Percentiles rank a stretch among this genome's conserved stretches.
Evolutionary conservation across 2,329 filamentous ascomycete genomes (phyloP).

Genomic region (Scortechinia acanthostroma): DNA sequence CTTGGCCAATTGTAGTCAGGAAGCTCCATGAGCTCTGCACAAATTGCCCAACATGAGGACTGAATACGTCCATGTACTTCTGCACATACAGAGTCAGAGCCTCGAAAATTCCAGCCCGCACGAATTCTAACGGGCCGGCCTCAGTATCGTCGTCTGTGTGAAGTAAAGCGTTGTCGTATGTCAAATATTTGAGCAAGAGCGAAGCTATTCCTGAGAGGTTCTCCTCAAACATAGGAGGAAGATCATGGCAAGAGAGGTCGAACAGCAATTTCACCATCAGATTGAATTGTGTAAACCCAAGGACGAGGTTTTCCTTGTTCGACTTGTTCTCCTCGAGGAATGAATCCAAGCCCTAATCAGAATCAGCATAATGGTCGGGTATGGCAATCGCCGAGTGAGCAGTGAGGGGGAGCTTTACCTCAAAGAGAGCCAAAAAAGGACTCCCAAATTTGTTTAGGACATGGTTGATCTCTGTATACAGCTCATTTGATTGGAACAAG

Average conservation of each 20-base stretch:
- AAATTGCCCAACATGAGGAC: slow-evolving; percentile 72
- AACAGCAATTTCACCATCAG: slow-evolving; percentile 87
- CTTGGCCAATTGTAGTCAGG: slow-evolving; percentile 75
- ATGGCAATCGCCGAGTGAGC: neutral
- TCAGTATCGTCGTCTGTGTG: slow-evolving; percentile 85
- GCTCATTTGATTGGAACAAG: slow-evolving; percentile 82
- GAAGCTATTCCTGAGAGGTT: slow-evolving; percentile 71
- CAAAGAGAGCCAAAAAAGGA: slow-evolving; percentile 75
- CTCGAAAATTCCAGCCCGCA: slow-evolving; percentile 91
- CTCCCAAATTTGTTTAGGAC: slow-evolving; percentile 78
- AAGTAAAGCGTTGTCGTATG: slow-evolving; percentile 77
- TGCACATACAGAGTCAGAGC: slow-evolving; percentile 81
- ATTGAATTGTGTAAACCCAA: slow-evolving; percentile 78
- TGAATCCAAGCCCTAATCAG: slow-evolving; percentile 38
- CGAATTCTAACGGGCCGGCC: slow-evolving; percentile 74
- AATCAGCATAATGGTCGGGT: no score
- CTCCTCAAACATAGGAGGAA: slow-evolving; percentile 90
- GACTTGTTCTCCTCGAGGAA: slow-evolving; percentile 62
- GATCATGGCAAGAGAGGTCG: slow-evolving; percentile 93
- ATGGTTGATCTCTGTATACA: slow-evolving; percentile 94
- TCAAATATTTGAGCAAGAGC: slow-evolving; percentile 85
- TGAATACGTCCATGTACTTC: slow-evolving; percentile 94
- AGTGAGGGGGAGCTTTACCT: slow-evolving; percentile 39
- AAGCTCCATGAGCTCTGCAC: slow-evolving; percentile 86
- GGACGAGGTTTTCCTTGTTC: slow-evolving; percentile 68